Base-by-base conservation (phyloP, 208 protist species). In the Trypanosoma scelopori region DNA sequence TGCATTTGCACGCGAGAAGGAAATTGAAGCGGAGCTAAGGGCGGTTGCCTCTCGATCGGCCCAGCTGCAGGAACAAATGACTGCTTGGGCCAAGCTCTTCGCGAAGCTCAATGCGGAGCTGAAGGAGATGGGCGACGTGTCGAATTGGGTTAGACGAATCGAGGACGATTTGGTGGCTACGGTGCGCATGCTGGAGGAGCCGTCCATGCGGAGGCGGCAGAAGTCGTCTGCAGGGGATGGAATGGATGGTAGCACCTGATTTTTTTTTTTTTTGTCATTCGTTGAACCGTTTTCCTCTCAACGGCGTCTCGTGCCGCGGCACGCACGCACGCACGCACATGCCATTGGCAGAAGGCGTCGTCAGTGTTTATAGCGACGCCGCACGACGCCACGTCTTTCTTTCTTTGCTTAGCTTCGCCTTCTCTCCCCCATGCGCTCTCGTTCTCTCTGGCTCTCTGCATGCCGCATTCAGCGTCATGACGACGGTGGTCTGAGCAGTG, bases 111-210 rank as follows among this genome's bases (percentile, higher is more conserved):
- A 72, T 41, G 41, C 28, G 1, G 50, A 52, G 41, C 42, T 72
- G 35, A 72, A 66, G 46, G 57, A 53, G 42, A 55, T 72, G 56
- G 67, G 67, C 3, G 67, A 72, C 46, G 45, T 72, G 16, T 47
- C 37, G 27, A 63, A 72, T 50, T 72, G 67, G 67, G 53, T 47
- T 15, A 22, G 62, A 32, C 35, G 52, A 12, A 64, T 65, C 18
- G 55, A 72, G 43, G 57, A 50, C 30, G 67, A 72, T 30, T 50
- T 72, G 12, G 4, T 32, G 39, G 58, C 42, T 6, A 72, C 67
- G 11, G 55, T 72, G 16, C 15, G 43, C 4, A 23, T 66, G 15
- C 42, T 72, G 16, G 56, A 60, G 20, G 67, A 62, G 43, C 20
- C 58, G 18, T 55, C 56, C 18, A 39, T 59, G 47, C 32, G 43